These are phyloP conservation scores for Jacaranda mimosifolia DNA, from an alignment of 257 asterid genomes.

Conservation along the genomic window DNA sequence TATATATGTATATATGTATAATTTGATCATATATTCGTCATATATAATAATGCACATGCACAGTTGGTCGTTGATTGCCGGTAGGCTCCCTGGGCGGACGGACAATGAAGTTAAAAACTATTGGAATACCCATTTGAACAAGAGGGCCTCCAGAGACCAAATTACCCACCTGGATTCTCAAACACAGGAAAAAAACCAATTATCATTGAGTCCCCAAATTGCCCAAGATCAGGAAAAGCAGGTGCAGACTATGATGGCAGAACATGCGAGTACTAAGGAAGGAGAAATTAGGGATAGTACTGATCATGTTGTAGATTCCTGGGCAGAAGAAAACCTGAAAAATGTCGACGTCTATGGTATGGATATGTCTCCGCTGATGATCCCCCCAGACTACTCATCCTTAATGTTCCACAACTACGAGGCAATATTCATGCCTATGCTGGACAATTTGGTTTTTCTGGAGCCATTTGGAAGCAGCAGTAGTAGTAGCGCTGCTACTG, in stretches of 20 bases:
- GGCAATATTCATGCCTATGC: constrained; percentile 42
- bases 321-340: constrained; percentile 34
- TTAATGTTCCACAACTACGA: constrained; percentile 36
- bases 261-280: constrained; percentile 18
- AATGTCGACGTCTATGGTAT: neutral
- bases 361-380: constrained; percentile 22
- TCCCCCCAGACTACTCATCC: constrained; percentile 28
- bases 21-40: too few relatives aligned
- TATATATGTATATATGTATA: too few relatives aligned
- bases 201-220: constrained; percentile 2
- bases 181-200: neutral
- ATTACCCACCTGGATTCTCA: neutral
- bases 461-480: constrained; percentile 35
- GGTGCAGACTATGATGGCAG: neutral
- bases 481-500: too few relatives aligned
- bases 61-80: constrained; percentile 73
- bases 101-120: constrained; percentile 70
- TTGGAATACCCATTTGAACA: constrained; percentile 76
- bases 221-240: too few relatives aligned
- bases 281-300: neutral
- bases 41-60: neutral
- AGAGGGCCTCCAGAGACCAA: constrained; percentile 43
- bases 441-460: constrained; percentile 40
- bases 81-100: constrained; percentile 69
- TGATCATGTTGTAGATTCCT: constrained; percentile 21